phyloP scores from a whole-genome alignment of 495 filamentous ascomycete species.

The Rostrohypoxylon terebratum region DNA sequence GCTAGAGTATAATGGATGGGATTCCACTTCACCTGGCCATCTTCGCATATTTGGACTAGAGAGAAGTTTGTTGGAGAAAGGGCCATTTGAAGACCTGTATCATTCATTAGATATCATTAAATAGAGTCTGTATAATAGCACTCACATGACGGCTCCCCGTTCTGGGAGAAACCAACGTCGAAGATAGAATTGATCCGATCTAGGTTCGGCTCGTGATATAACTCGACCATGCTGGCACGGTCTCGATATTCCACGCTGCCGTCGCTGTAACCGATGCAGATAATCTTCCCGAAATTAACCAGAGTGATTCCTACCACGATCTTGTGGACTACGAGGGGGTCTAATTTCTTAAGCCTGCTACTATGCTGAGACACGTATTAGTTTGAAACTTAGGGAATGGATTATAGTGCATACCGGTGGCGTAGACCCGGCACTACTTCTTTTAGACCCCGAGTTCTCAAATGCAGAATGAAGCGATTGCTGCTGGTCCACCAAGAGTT shows the following conservation, averaged over 20 bases:
- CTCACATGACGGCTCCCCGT: constrained; percentile 44
- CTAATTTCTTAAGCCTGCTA: constrained; percentile 71
- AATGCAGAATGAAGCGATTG: constrained; percentile 76
- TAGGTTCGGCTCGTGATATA: constrained; percentile 70
- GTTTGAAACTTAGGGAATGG: background rate
- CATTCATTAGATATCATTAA: constrained; percentile 35
- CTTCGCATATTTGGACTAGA: constrained; percentile 71
- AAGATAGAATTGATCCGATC: constrained; percentile 63
- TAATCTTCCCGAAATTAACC: constrained; percentile 72
- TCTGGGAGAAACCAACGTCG: constrained; percentile 43
- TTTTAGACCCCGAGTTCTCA: constrained; percentile 75
- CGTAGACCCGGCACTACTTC: constrained; percentile 62
- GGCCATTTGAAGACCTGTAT: constrained; percentile 70
- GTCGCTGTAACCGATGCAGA: constrained; percentile 79
- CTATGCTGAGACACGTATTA: constrained; percentile 60
- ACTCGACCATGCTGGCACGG: constrained; percentile 71
- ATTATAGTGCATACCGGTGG: constrained; percentile 50
- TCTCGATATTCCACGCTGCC: constrained; percentile 83
- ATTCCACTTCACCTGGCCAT: constrained; percentile 72
- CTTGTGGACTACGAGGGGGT: constrained; percentile 72
- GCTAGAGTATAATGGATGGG: constrained; percentile 67
- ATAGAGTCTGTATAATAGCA: background rate
- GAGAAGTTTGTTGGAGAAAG: constrained; percentile 82
- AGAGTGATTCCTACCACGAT: constrained; percentile 74
- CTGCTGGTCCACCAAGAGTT: constrained; percentile 70